phyloP scores from a whole-genome alignment of 1,284 basidiomycete species.

The Microstroma glucosiphilum region DNA sequence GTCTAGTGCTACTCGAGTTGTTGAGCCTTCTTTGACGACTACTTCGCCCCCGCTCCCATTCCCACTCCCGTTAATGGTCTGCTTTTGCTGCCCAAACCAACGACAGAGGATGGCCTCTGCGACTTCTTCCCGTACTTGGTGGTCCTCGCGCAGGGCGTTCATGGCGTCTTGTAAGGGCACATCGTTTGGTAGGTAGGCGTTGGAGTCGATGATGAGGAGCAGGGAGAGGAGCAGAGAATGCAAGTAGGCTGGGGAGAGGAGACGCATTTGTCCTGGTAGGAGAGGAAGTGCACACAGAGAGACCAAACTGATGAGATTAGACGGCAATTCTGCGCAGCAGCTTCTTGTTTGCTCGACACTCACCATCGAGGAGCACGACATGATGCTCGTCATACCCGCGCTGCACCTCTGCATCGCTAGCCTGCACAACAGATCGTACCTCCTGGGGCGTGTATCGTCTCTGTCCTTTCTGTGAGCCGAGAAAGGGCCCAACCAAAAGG shows the following conservation, averaged over 20 bases:
- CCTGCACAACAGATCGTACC: slow-evolving; percentile 41
- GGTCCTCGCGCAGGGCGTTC: slow-evolving; percentile 20
- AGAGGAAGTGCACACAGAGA: too few species aligned
- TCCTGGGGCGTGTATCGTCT: slow-evolving; percentile 38
- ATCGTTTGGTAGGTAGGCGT: slow-evolving; percentile 27
- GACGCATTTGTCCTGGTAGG: slow-evolving; percentile 24
- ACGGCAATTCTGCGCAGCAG: neutral
- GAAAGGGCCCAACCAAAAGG: neutral
- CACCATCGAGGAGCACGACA: slow-evolving; percentile 36
- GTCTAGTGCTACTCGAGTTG: slow-evolving; percentile 20
- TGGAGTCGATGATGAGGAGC: slow-evolving; percentile 34
- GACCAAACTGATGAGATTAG: neutral
- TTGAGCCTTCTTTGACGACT: slow-evolving; percentile 9
- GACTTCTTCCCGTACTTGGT: slow-evolving; percentile 24
- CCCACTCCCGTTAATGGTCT: neutral
- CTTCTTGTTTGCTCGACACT: slow-evolving; percentile 2
- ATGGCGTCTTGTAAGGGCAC: slow-evolving; percentile 28
- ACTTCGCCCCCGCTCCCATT: neutral
- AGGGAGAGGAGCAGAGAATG: slow-evolving; percentile 23
- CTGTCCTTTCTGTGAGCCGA: neutral
- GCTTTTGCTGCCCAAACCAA: slow-evolving; percentile 31
- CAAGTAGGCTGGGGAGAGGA: slow-evolving; percentile 26
- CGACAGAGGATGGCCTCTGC: slow-evolving; percentile 24
- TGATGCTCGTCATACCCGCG: slow-evolving; percentile 26
- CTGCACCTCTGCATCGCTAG: slow-evolving; percentile 33